These are phyloP conservation scores for Coemansia pectinata DNA, from an alignment of 192 early-diverging fungal species.

Conservation along the genomic window DNA sequence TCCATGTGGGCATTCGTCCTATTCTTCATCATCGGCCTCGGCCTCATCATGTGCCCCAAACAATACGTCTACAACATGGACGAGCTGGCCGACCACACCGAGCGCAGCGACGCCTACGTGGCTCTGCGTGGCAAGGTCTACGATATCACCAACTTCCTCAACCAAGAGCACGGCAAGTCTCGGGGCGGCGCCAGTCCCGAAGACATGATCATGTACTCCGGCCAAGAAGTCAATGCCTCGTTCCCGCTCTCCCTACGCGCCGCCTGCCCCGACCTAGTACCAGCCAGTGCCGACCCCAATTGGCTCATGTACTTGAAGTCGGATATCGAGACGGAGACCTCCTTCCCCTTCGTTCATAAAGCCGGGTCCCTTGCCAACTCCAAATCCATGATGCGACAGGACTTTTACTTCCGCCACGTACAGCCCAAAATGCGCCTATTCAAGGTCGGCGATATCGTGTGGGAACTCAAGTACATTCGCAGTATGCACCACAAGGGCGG, in stretches of 20 bases:
- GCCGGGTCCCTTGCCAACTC: conserved; percentile 19
- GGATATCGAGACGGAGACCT: conserved; percentile 10
- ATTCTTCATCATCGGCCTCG: conserved; percentile 81
- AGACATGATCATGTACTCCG: conserved; percentile 40
- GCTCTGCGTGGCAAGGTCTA: conserved; percentile 82
- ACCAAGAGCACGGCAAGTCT: conserved; percentile 55
- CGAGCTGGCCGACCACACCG: conserved; percentile 63
- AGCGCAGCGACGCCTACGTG: conserved; percentile 60
- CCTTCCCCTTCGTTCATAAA: conserved; percentile 28
- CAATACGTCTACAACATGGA: conserved; percentile 70
- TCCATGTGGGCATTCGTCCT: conserved; percentile 76
- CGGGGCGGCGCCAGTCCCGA: conserved; percentile 50
- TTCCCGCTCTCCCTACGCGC: conserved; percentile 62
- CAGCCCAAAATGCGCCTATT: conserved; percentile 55
- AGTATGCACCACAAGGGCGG: conserved; percentile 33
- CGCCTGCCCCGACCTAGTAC: conserved; percentile 58
- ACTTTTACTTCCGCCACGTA: conserved; percentile 24
- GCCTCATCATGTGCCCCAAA: conserved; percentile 71
- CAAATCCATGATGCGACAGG: conserved; percentile 16
- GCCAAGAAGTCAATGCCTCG: conserved; percentile 56
- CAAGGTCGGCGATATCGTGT: conserved; percentile 59
- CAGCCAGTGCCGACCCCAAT: conserved; percentile 18
- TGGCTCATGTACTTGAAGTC: conserved; percentile 18
- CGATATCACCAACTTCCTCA: conserved; percentile 66
- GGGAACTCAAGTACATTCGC: conserved; percentile 53